phyloP scores from a whole-genome alignment of 192 early-diverging fungal genomes.

The Gonapodya prolifera region DNA sequence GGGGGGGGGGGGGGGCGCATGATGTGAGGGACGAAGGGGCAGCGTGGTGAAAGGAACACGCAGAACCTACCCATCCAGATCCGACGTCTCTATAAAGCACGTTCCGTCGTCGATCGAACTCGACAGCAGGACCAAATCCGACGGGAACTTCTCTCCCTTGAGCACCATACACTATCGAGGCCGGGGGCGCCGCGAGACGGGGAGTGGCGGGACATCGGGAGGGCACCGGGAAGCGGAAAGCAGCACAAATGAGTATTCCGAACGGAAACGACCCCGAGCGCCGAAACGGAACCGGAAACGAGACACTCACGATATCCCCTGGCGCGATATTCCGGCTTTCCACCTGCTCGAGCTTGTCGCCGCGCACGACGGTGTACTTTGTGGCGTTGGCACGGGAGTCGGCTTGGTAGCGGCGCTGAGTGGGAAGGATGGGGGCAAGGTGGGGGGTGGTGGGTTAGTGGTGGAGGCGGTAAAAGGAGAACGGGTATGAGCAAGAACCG shows the following conservation, averaged over 20 bases:
- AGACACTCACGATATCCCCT: neutral
- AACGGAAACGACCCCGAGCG: too few relatives aligned
- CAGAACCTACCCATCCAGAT: slow-evolving; percentile 31
- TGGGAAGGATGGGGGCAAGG: slow-evolving; percentile 12
- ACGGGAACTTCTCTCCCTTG: slow-evolving; percentile 37
- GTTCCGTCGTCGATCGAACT: slow-evolving; percentile 36
- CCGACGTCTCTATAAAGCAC: slow-evolving; percentile 42
- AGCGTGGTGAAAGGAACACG: too few relatives aligned
- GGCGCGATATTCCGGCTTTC: slow-evolving; percentile 14
- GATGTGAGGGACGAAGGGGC: too few relatives aligned
- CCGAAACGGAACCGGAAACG: too few relatives aligned
- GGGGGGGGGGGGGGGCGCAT: too few relatives aligned
- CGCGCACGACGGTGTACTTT: slow-evolving; percentile 11
- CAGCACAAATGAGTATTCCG: too few relatives aligned
- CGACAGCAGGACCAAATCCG: slow-evolving; percentile 31
- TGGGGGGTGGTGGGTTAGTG: slow-evolving; percentile 19
- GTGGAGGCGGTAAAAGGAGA: neutral
- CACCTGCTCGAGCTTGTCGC: neutral
- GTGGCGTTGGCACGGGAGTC: slow-evolving; percentile 15
- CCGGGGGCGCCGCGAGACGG: too few relatives aligned
- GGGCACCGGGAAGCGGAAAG: too few relatives aligned
- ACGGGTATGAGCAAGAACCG: too few relatives aligned
- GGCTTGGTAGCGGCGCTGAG: slow-evolving; percentile 10
- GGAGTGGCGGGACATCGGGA: too few relatives aligned
- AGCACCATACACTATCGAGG: slow-evolving; percentile 24